Conservation (phyloP, 2,329 filamentous ascomycete genomes). For the Sporothrix brasiliensis region DNA sequence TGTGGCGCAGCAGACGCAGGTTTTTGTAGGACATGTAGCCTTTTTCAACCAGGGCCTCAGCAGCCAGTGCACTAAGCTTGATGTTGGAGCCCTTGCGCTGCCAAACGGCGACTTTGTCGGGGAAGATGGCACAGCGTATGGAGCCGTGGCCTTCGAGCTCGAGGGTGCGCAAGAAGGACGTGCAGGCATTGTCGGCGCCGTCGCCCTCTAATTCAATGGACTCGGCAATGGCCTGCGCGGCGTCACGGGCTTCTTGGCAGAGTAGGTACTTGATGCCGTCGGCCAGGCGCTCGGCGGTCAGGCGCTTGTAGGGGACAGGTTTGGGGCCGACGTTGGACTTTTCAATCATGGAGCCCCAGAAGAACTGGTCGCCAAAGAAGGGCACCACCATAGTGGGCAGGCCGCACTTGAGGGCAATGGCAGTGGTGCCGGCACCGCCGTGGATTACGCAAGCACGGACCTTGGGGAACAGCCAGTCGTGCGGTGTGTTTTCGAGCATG, state of each 20-base stretch:
- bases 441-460: constrained; percentile 71
- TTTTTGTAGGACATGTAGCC: constrained; percentile 66
- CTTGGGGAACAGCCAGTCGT: constrained; percentile 75
- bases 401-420: constrained; percentile 71
- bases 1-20: constrained; percentile 65
- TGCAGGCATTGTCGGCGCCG: constrained; percentile 69
- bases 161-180: constrained; percentile 65
- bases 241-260: constrained; percentile 60
- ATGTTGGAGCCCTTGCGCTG: constrained; percentile 62
- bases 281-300: constrained; percentile 65
- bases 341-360: constrained; percentile 73
- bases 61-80: constrained; percentile 64
- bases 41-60: constrained; percentile 63
- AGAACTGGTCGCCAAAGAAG: constrained; percentile 79
- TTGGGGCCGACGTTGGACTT: constrained; percentile 66
- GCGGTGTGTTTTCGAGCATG: constrained; percentile 73
- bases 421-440: constrained; percentile 77
- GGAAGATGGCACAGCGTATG: constrained; percentile 68
- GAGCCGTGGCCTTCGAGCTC: constrained; percentile 54
- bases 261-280: constrained; percentile 72
- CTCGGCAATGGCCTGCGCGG: constrained; percentile 61
- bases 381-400: constrained; percentile 76
- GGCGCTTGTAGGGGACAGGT: constrained; percentile 68
- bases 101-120: constrained; percentile 68
- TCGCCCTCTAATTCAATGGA: constrained; percentile 66